Percentiles rank a stretch among this genome's conserved stretches.
phyloP scores from a whole-genome alignment of 2,329 filamentous ascomycete genomes.

The Alternaria solani region DNA sequence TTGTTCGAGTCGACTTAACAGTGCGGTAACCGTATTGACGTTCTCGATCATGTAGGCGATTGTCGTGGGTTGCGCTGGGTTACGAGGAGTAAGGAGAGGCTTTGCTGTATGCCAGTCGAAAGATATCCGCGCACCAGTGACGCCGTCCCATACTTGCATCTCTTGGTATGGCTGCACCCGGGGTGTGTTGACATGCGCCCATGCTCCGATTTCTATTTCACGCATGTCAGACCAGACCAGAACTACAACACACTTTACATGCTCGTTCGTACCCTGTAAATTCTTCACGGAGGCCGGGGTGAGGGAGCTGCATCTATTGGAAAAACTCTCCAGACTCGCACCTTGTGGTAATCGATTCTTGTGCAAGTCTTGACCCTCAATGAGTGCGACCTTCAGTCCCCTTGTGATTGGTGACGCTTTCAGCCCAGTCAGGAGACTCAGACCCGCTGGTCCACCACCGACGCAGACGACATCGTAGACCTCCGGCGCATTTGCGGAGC shows the following conservation, averaged over 20 bases:
- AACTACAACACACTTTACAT: not conserved
- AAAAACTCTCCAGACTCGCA: constrained; percentile 73
- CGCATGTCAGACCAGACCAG: constrained; percentile 20
- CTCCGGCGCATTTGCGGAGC: constrained; percentile 61
- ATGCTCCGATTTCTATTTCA: constrained; percentile 74
- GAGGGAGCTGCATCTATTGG: constrained; percentile 94
- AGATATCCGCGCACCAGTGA: constrained; percentile 84
- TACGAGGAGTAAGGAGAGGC: constrained; percentile 49
- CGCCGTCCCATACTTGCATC: constrained; percentile 99
- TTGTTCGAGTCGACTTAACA: constrained; percentile 75
- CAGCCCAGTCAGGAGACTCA: constrained; percentile 66
- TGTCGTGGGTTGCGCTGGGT: constrained; percentile 59
- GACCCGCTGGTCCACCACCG: constrained; percentile 85
- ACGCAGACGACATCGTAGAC: constrained; percentile 95
- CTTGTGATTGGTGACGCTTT: constrained; percentile 75
- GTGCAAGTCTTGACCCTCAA: constrained; percentile 86
- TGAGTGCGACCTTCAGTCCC: constrained; percentile 81
- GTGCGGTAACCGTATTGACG: constrained; percentile 80
- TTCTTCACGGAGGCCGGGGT: constrained; percentile 89
- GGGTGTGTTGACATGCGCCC: constrained; percentile 75
- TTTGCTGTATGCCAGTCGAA: constrained; percentile 75
- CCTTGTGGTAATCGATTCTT: constrained; percentile 71
- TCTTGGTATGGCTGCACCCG: constrained; percentile 89
- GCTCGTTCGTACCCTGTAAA: constrained; percentile 62
- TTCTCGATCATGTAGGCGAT: constrained; percentile 99